Percentiles rank a stretch among this genome's conserved stretches.
Conservation (phyloP, 345 rosid genomes). For the Jatropha curcas region DNA sequence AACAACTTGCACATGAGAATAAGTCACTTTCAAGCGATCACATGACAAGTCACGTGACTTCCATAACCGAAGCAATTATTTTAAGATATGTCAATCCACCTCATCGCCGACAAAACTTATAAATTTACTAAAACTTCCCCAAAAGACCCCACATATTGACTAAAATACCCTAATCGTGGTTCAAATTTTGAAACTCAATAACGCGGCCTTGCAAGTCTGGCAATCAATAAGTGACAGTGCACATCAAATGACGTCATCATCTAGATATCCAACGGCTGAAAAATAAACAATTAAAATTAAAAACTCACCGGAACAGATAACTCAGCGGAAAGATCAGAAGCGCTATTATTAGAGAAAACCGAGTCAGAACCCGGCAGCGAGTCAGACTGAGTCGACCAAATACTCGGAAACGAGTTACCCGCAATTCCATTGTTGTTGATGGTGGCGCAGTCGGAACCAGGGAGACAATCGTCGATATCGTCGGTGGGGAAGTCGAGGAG, state of each 20-base stretch:
- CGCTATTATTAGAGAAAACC: slow-evolving; percentile 56
- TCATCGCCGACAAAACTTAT: slow-evolving; percentile 31
- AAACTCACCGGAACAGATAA: slow-evolving; percentile 88
- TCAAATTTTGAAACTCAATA: neutral
- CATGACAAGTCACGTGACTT: slow-evolving; percentile 48
- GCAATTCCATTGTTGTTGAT: neutral
- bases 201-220: neutral
- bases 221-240: neutral
- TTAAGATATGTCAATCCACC: slow-evolving; percentile 12
- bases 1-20: neutral
- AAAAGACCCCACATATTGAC: neutral
- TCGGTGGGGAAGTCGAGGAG: slow-evolving; percentile 77
- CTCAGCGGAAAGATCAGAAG: slow-evolving; percentile 68
- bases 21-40: slow-evolving; percentile 17
- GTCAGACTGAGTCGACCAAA: slow-evolving; percentile 69
- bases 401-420: slow-evolving; percentile 48
- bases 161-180: slow-evolving; percentile 14
- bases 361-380: slow-evolving; percentile 64
- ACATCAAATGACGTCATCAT: slow-evolving; percentile 20
- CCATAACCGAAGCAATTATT: slow-evolving; percentile 27
- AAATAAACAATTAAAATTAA: neutral
- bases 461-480: slow-evolving; percentile 53
- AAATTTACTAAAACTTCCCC: slow-evolving; percentile 15
- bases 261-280: slow-evolving; percentile 18
- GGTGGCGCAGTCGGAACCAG: slow-evolving; percentile 26